Conservation (phyloP, 441 rosid species). For the Rhodomyrtus psidioides region DNA sequence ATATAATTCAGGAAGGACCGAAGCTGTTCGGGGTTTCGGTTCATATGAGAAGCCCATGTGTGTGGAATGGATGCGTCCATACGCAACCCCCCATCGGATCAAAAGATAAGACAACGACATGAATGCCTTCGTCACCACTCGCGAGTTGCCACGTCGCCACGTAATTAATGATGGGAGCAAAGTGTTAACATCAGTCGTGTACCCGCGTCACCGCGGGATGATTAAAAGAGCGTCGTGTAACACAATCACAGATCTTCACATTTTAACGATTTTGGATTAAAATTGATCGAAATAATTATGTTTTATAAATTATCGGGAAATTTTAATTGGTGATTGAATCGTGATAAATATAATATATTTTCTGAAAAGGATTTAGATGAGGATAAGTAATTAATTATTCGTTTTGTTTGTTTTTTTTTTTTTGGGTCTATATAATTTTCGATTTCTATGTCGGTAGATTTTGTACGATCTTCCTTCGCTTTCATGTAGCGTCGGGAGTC, state of each 20-base stretch:
- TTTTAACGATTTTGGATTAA: too few relatives aligned
- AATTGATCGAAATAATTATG: too few relatives aligned
- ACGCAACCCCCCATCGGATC: not conserved
- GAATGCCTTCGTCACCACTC: not conserved
- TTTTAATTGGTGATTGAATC: too few relatives aligned
- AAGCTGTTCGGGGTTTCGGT: not conserved
- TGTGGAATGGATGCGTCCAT: not conserved
- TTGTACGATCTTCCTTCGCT: not conserved
- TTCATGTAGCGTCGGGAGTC: not conserved
- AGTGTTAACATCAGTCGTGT: too few relatives aligned
- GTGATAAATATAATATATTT: too few relatives aligned
- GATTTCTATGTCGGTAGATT: not conserved
- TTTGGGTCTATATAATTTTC: not conserved
- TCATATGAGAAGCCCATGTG: not conserved
- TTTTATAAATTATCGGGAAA: too few relatives aligned
- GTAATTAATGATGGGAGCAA: too few relatives aligned
- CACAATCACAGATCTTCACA: too few relatives aligned
- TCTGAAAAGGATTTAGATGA: too few relatives aligned
- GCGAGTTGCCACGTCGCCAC: not conserved
- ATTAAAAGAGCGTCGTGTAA: too few relatives aligned
- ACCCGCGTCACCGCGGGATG: too few relatives aligned
- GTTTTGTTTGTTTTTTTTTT: not conserved
- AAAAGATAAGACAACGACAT: not conserved
- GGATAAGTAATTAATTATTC: too few relatives aligned
- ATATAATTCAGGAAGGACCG: not conserved